Evolutionary conservation across 2,329 filamentous ascomycete genomes (phyloP), one percentile per base, ranked within the genome.

Genomic region (Fusarium compactum): DNA sequence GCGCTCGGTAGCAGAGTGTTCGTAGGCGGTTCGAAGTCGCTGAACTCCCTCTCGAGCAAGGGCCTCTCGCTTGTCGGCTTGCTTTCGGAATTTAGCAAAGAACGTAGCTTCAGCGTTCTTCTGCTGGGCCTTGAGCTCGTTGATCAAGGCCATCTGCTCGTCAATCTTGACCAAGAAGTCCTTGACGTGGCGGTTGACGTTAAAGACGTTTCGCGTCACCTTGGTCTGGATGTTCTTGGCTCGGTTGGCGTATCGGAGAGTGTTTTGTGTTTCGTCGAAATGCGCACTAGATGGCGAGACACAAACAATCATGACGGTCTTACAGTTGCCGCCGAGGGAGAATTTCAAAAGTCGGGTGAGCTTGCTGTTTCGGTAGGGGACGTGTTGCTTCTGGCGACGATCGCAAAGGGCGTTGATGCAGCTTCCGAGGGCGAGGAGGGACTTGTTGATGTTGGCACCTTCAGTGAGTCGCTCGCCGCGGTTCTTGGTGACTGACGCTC

Each of bases 221-320:
- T 99, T 99, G 63, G 96, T 99, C 83, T 98, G 97, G 78, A 99
- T 99, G 77, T 99, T 99, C 88, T 99, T 99, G 63, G 96, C 96
- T 73, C 96, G 89, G 80, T 99, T 98, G 52, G 96, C 96, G 77
- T 99, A 99, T 75, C 97, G 92, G 20, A 99, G 86, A 0, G 96
- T 99, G 80, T 99, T 99, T 76, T 99, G 96, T 0, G 95, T 98
- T 82, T 99, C 96, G 80, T 99, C 96, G 75, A 96, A 99, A 81
- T 99, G 96, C 8, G 93, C 92, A 76, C 96, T 98, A 1, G 94
- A 98, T 3, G 96, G 96, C 74, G 95, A 98, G 57, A 99, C 93
- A 76, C 96, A 99, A 27, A 99, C 96, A 79, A 99, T 98, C 96
- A 99, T 99, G 79, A 99, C 96, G 0, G 96, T 99, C 82, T 95